phyloP scores from a whole-genome alignment of 208 protist species.

The Leishmania arabica region DNA sequence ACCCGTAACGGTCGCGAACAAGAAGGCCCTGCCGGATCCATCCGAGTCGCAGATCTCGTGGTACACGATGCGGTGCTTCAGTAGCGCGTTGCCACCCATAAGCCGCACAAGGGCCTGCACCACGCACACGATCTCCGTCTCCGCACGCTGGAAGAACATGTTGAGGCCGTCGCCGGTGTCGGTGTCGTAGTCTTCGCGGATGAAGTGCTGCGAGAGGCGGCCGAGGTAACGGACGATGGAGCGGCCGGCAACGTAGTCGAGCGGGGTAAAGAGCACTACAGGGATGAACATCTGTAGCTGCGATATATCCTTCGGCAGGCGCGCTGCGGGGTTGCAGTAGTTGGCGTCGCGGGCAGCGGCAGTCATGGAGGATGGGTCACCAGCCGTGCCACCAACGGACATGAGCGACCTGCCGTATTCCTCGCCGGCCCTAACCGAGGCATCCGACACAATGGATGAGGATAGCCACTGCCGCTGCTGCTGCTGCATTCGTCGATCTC shows the following conservation, averaged over 20 bases:
- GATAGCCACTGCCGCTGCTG: constrained; percentile 27
- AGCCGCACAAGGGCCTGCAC: constrained; percentile 77
- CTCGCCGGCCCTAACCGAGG: neutral
- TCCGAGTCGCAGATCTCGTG: constrained; percentile 89
- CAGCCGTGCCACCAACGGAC: neutral
- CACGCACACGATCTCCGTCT: constrained; percentile 79
- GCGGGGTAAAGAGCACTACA: constrained; percentile 67
- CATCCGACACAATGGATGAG: neutral
- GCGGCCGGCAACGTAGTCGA: constrained; percentile 82
- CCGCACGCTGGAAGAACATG: constrained; percentile 73
- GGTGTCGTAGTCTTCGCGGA: constrained; percentile 82
- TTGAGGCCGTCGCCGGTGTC: constrained; percentile 43
- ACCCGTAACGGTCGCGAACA: constrained; percentile 87
- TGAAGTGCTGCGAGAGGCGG: constrained; percentile 90
- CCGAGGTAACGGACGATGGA: constrained; percentile 87
- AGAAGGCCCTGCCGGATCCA: constrained; percentile 68
- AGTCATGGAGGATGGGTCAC: neutral
- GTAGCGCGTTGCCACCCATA: constrained; percentile 85
- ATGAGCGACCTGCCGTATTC: constrained; percentile 2
- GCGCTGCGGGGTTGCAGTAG: constrained; percentile 29
- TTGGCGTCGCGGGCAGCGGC: constrained; percentile 18
- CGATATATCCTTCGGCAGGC: constrained; percentile 44
- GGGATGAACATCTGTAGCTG: constrained; percentile 39
- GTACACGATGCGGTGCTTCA: constrained; percentile 84
- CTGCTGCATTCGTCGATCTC: constrained; percentile 29